Evolutionary conservation across 2,329 filamentous ascomycete species (phyloP).

Genomic region (Coniosporium tulheliwenetii): DNA sequence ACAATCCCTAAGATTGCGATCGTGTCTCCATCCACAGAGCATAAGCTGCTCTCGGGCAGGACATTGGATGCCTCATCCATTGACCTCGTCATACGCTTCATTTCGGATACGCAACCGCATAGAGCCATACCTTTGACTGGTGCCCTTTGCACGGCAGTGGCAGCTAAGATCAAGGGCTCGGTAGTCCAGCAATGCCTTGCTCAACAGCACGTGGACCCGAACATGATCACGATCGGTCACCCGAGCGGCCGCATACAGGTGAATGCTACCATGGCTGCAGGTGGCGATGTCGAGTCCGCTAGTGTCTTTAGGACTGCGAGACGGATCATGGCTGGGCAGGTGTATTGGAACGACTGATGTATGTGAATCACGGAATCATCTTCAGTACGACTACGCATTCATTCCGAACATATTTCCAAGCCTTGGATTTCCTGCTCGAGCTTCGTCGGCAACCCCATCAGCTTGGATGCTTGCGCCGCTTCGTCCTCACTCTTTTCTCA

Average conservation of each 20-base stretch:
- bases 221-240: constrained; percentile 22
- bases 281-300: constrained; percentile 9
- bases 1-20: constrained; percentile 51
- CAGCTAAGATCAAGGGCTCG: constrained; percentile 19
- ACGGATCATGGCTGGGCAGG: constrained; percentile 19
- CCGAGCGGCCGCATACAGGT: constrained; percentile 21
- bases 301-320: constrained; percentile 21
- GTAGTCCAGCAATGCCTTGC: constrained; percentile 17
- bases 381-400: no score
- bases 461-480: no score
- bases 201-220: constrained; percentile 11
- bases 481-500: no score
- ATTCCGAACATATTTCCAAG: no score
- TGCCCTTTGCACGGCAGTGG: constrained; percentile 25
- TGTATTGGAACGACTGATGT: constrained; percentile 13
- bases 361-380: constrained; percentile 6
- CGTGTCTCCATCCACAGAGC: constrained; percentile 26
- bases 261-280: constrained; percentile 14
- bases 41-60: constrained; percentile 21
- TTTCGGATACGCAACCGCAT: constrained; percentile 29
- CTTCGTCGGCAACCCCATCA: no score
- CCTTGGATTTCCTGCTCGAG: no score
- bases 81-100: constrained; percentile 25
- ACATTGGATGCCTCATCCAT: constrained; percentile 11
- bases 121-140: constrained; percentile 26